Evolutionary conservation across 106 monocot genomes (phyloP).

Genomic region (Phalaenopsis aphrodite): DNA sequence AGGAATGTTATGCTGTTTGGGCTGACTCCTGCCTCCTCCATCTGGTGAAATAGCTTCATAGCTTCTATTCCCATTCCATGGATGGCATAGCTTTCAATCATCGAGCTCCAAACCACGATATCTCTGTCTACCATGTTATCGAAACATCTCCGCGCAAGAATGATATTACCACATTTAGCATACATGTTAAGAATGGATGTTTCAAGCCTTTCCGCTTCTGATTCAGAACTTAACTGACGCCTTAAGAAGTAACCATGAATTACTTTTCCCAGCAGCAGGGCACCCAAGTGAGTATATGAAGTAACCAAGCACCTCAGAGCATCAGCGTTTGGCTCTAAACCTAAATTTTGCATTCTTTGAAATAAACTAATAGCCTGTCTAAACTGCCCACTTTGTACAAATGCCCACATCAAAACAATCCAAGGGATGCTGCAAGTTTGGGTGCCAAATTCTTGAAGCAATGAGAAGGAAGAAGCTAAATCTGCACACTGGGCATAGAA

Average conservation of each 20-base stretch:
- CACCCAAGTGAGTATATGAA: constrained; percentile 21
- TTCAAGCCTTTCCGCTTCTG: constrained; percentile 4
- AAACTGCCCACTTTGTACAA: constrained; percentile 20
- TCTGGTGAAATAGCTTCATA: constrained; percentile 33
- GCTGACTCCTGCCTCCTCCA: constrained; percentile 31
- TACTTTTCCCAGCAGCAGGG: constrained; percentile 24
- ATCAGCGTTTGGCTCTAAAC: constrained; percentile 16
- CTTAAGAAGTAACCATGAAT: constrained; percentile 39
- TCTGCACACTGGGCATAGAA: constrained; percentile 52
- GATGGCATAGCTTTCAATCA: constrained; percentile 45
- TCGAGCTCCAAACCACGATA: constrained; percentile 46
- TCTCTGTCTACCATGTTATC: constrained; percentile 34
- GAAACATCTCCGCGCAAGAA: constrained; percentile 34
- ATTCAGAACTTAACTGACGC: constrained; percentile 3
- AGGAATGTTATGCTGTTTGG: constrained; percentile 58
- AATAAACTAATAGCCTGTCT: constrained; percentile 22
- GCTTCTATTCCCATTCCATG: constrained; percentile 43
- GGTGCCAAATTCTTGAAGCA: constrained; percentile 32
- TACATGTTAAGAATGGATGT: constrained; percentile 53
- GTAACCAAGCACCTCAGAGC: constrained; percentile 20
- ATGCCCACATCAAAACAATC: constrained; percentile 35
- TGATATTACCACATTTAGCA: constrained; percentile 35
- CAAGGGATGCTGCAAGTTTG: constrained; percentile 7
- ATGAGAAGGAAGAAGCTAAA: constrained; percentile 12
- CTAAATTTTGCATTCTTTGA: constrained; percentile 13